phyloP scores from a whole-genome alignment of 805 yeast genomes.

The Millerozyma miso region DNA sequence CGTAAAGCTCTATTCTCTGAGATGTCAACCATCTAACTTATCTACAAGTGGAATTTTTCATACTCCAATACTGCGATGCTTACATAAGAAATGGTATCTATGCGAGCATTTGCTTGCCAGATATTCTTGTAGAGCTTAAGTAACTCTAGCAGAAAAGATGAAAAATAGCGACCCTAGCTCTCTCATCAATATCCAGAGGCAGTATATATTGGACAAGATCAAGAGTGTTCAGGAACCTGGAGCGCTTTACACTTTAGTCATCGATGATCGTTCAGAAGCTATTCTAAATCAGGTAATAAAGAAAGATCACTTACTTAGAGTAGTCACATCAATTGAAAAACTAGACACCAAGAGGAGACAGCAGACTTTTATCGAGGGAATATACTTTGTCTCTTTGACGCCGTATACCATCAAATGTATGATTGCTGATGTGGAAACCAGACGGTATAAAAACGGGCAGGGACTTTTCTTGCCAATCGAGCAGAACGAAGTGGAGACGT shows the following conservation, averaged over 20 bases:
- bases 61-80: neutral
- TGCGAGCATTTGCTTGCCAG: neutral
- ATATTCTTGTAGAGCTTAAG: neutral
- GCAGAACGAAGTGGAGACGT: slow-evolving; percentile 18
- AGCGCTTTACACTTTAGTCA: slow-evolving; percentile 39
- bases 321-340: slow-evolving; percentile 61
- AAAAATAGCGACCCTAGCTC: slow-evolving; percentile 24
- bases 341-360: slow-evolving; percentile 60
- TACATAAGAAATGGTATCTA: neutral
- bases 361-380: slow-evolving; percentile 66
- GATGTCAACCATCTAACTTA: neutral
- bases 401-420: slow-evolving; percentile 70
- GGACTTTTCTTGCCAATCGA: slow-evolving; percentile 63
- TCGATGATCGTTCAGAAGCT: slow-evolving; percentile 53
- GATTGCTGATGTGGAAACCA: slow-evolving; percentile 65
- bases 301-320: slow-evolving; percentile 44
- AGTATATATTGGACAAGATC: slow-evolving; percentile 27
- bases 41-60: neutral
- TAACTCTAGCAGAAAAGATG: neutral
- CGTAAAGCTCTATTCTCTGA: neutral
- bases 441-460: slow-evolving; percentile 73
- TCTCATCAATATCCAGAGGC: slow-evolving; percentile 24
- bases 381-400: slow-evolving; percentile 73
- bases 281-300: slow-evolving; percentile 46
- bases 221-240: slow-evolving; percentile 26